phyloP scores from a whole-genome alignment of 2,329 filamentous ascomycete species.

The Metarhizium rileyi region DNA sequence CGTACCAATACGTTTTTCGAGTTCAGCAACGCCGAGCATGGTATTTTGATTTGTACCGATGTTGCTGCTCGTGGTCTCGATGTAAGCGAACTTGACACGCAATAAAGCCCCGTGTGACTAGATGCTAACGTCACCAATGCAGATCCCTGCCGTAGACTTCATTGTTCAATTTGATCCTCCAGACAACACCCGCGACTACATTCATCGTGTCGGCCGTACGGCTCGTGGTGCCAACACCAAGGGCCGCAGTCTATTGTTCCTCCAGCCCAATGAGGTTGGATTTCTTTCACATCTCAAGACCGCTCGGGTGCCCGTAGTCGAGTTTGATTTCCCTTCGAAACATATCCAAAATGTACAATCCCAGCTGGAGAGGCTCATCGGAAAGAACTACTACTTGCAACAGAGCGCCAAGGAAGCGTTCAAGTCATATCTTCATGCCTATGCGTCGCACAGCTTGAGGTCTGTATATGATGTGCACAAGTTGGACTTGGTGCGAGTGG shows the following conservation, averaged over 20 bases:
- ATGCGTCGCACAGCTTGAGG: conserved; percentile 60
- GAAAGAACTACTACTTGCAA: conserved; percentile 94
- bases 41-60: conserved; percentile 90
- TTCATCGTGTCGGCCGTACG: conserved; percentile 92
- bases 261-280: conserved; percentile 84
- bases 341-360: conserved; percentile 87
- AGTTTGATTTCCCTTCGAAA: conserved; percentile 89
- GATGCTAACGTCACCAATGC: conserved; percentile 1
- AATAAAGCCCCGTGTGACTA: not conserved
- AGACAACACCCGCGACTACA: conserved; percentile 83
- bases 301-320: conserved; percentile 83
- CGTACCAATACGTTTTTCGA: conserved; percentile 99
- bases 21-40: conserved; percentile 67
- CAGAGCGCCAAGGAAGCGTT: conserved; percentile 74
- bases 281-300: conserved; percentile 89
- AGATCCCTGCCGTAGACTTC: conserved; percentile 92
- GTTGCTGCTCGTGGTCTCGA: conserved; percentile 92
- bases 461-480: conserved; percentile 70
- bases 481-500: conserved; percentile 73
- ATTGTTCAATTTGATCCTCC: conserved; percentile 94
- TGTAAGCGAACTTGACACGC: conserved; percentile 34
- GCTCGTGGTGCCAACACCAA: conserved; percentile 75
- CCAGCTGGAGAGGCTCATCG: conserved; percentile 88
- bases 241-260: conserved; percentile 83
- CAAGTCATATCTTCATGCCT: conserved; percentile 87